These are phyloP conservation scores for Dianthus caryophyllus DNA, from an alignment of 148 eudicot genomes.

Conservation along the genomic window DNA sequence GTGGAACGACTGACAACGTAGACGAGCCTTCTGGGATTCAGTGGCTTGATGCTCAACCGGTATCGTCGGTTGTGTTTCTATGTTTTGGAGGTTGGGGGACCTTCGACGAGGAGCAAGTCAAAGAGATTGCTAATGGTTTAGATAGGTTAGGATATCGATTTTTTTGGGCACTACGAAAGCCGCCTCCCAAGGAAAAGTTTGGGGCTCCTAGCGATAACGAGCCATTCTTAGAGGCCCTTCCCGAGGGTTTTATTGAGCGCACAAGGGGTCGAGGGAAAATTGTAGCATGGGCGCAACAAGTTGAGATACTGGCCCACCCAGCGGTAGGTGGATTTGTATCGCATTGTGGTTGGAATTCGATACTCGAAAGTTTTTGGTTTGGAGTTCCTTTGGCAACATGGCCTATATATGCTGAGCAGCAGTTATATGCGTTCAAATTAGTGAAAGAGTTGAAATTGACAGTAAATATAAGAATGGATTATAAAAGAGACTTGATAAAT, in stretches of 20 bases:
- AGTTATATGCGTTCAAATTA: neutral
- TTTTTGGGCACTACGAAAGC: neutral
- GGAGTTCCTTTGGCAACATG: conserved; percentile 1
- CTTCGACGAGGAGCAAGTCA: neutral
- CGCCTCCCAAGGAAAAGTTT: neutral
- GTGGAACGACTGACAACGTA: neutral
- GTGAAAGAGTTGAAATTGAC: conserved; percentile 1
- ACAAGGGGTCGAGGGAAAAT: neutral
- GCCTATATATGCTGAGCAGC: neutral
- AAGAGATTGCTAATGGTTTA: conserved; percentile 1
- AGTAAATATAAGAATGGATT: conserved; percentile 4
- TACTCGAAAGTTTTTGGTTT: neutral
- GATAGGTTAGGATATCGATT: neutral
- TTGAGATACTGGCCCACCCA: neutral
- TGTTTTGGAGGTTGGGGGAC: neutral
- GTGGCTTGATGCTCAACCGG: neutral
- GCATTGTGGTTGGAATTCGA: neutral
- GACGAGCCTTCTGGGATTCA: neutral
- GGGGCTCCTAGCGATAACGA: neutral
- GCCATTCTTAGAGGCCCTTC: neutral
- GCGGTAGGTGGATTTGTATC: conserved; percentile 8
- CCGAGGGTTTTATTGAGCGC: neutral
- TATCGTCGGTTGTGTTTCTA: neutral
- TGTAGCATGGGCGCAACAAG: neutral
- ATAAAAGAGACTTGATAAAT: neutral